Conservation (phyloP, 1,284 basidiomycete species). For the Amylostereum chailletii region DNA sequence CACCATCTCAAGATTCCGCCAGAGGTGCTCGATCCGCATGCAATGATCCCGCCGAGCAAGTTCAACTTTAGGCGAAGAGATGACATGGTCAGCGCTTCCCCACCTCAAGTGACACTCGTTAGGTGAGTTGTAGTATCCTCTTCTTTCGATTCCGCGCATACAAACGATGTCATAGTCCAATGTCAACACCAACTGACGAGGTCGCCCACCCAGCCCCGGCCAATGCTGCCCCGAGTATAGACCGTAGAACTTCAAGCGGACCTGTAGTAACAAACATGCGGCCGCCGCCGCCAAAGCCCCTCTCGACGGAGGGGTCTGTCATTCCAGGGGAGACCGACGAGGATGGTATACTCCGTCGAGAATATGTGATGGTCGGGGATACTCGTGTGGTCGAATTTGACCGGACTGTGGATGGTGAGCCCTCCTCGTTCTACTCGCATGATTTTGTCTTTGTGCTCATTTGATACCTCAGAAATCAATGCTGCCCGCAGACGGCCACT, state of each 20-base stretch:
- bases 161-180: no score
- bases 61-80: constrained; percentile 54
- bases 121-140: constrained; percentile 1
- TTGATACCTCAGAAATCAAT: constrained; percentile 48
- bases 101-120: constrained; percentile 2
- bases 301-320: constrained; percentile 55
- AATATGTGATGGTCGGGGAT: constrained; percentile 75
- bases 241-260: no score
- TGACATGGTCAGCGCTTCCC: constrained; percentile 5
- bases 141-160: no score
- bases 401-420: constrained; percentile 65
- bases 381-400: constrained; percentile 69
- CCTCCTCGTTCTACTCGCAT: neutral
- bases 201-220: no score
- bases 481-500: constrained; percentile 48
- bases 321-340: constrained; percentile 80
- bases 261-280: neutral
- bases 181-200: no score
- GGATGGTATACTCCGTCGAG: constrained; percentile 62
- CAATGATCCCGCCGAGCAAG: constrained; percentile 70
- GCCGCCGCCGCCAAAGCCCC: constrained; percentile 19
- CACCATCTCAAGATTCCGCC: constrained; percentile 63
- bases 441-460: constrained; percentile 6
- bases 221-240: no score
- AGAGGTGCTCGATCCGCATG: constrained; percentile 68